Conservation (phyloP, 2,329 filamentous ascomycete genomes). For the Colletotrichum sp. region DNA sequence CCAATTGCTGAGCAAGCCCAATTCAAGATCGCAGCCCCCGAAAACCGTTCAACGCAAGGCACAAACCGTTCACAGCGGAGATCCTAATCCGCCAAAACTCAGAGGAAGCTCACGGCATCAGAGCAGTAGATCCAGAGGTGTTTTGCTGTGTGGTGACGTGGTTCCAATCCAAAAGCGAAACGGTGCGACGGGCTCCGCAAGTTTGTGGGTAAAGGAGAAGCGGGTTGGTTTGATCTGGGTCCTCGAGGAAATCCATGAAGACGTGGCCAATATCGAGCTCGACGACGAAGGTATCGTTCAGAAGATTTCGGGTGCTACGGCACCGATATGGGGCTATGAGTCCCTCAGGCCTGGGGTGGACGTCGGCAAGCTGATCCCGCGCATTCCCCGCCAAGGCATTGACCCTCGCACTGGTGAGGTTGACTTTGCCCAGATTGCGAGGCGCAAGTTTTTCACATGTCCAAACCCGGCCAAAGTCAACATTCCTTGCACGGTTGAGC, state of each 20-base stretch:
- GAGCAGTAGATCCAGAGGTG: conserved; percentile 81
- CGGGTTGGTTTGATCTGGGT: conserved; percentile 95
- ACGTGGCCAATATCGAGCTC: conserved; percentile 78
- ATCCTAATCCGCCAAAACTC: conserved; percentile 60
- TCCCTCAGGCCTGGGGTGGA: conserved; percentile 71
- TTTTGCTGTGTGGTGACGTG: conserved; percentile 95
- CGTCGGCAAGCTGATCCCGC: conserved; percentile 79
- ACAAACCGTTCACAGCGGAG: conserved; percentile 66
- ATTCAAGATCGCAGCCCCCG: conserved; percentile 60
- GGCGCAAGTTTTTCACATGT: conserved; percentile 83
- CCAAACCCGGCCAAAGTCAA: conserved; percentile 77
- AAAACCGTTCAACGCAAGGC: conserved; percentile 63
- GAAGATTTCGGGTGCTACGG: conserved; percentile 75
- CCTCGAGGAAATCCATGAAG: conserved; percentile 95
- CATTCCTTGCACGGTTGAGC: conserved; percentile 83
- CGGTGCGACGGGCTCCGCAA: conserved; percentile 88
- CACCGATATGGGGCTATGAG: conserved; percentile 84
- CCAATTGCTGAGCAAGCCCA: conserved; percentile 83
- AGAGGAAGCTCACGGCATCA: conserved; percentile 65
- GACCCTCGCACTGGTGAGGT: conserved; percentile 73
- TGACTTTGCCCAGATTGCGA: conserved; percentile 77
- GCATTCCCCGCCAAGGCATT: conserved; percentile 78
- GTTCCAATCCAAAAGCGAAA: conserved; percentile 97
- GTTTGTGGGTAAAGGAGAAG: conserved; percentile 99
- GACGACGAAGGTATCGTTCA: conserved; percentile 79